Evolutionary conservation across 2,329 filamentous ascomycete genomes (phyloP), one percentile per base, ranked within the genome.

Genomic region (Pseudogymnoascus sp.): DNA sequence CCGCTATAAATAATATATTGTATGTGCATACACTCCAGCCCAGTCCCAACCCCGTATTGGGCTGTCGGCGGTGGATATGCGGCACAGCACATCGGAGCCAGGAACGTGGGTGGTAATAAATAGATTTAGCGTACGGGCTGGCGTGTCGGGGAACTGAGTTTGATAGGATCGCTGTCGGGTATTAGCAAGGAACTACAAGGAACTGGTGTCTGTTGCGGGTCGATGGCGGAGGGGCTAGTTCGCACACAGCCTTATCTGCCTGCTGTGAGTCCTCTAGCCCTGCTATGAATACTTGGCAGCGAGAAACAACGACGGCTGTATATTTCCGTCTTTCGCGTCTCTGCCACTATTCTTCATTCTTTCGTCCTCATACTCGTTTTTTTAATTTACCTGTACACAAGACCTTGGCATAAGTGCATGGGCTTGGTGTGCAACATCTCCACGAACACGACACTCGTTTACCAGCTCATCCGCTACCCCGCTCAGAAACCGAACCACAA

Each of bases 21-120:
- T 31, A n/a, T 34, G 28, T 19, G 51, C 51, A 57, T 34, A 57
- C 21, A 14, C n/a, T 21, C 5, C 51, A 34, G 25, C 28, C 28
- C 51, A 21, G 10, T 19, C 1, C 3, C 51, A 34, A 21, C 51
- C 16, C 51, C 51, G 51, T 28, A 57, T 57, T 57, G 51, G 51
- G 51, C 28, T 2, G 19, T 57, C 6, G n/a, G n/a, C 51, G 16
- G 51, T 57, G 51, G 51, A 57, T 57, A 21, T 57, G 51, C 28
- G 51, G 51, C 51, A 57, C 51, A 57, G 51, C 51, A 57, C 51
- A 8, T 57, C 51, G 51, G 51, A 28, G n/a, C 51, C 51, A 57
- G 51, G n/a, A 57, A 57, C 16, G 51, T 57, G 51, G 51, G 51
- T 57, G 51, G 51, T 57, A 57, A 57, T 57, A 57, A 57, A 57